Evolutionary conservation across 352 stramenopile genomes (phyloP).

Genomic region (Saprolegnia parasitica): DNA sequence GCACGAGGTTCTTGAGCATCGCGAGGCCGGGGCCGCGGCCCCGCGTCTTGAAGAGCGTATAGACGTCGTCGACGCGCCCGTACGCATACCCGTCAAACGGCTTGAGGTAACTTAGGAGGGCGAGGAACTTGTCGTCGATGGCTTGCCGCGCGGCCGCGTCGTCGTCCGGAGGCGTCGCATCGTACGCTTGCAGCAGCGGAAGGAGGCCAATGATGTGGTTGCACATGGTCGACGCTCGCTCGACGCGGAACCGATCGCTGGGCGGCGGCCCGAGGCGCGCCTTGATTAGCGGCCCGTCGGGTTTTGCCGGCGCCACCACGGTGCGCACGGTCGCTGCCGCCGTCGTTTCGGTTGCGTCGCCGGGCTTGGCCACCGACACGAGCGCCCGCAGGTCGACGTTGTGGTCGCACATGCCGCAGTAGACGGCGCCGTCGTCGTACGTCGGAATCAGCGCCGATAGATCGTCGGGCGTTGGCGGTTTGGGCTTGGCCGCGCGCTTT

Average conservation of each 20-base stretch:
- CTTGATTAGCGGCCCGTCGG: slow-evolving; percentile 52
- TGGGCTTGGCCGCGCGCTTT: slow-evolving; percentile 29
- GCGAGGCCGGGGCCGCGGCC: slow-evolving; percentile 53
- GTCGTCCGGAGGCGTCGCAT: slow-evolving; percentile 11
- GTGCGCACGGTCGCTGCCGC: neutral
- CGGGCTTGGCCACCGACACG: slow-evolving; percentile 41
- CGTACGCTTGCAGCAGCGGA: slow-evolving; percentile 2
- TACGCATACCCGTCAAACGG: slow-evolving; percentile 71
- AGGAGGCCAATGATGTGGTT: slow-evolving; percentile 5
- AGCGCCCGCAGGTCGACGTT: slow-evolving; percentile 51
- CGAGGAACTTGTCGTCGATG: slow-evolving; percentile 53
- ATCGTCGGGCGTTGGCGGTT: slow-evolving; percentile 44
- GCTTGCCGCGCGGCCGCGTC: slow-evolving; percentile 32
- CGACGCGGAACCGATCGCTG: neutral
- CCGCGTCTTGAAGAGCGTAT: slow-evolving; percentile 50
- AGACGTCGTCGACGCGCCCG: slow-evolving; percentile 53
- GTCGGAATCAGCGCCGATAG: slow-evolving; percentile 32
- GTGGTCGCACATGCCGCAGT: slow-evolving; percentile 53
- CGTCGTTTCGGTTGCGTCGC: neutral
- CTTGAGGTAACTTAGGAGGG: slow-evolving; percentile 56
- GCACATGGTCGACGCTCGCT: slow-evolving; percentile 4
- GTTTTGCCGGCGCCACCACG: slow-evolving; percentile 39
- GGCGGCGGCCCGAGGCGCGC: slow-evolving; percentile 41
- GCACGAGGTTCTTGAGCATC: slow-evolving; percentile 60
- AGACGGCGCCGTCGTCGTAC: slow-evolving; percentile 37